These are phyloP conservation scores for Striga asiatica DNA, from an alignment of 257 asterid genomes.

Conservation along the genomic window DNA sequence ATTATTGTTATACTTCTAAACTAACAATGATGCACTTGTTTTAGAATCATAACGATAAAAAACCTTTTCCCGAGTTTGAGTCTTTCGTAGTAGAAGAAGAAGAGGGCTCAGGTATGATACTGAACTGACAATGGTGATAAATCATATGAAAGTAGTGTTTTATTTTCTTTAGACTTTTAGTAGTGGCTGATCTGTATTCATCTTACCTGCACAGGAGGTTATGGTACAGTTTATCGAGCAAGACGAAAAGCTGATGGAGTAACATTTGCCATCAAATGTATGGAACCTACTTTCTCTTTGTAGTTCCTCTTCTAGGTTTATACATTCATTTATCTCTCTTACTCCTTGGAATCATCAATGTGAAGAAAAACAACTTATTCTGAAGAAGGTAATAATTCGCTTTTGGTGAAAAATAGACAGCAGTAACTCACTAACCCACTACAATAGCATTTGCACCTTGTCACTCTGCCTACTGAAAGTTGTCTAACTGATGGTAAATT, in stretches of 20 bases:
- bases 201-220: slow-evolving; percentile 65
- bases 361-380: not conserved
- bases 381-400: slow-evolving; percentile 1
- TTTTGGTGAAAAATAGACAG: not conserved
- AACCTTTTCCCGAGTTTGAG: slow-evolving; percentile 55
- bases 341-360: not conserved
- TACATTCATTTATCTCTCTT: not conserved
- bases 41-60: slow-evolving; percentile 39
- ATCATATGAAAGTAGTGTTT: not conserved
- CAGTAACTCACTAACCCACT: not conserved
- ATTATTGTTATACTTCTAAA: not conserved
- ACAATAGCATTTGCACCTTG: not conserved
- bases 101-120: slow-evolving; percentile 83
- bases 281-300: slow-evolving; percentile 14
- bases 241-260: slow-evolving; percentile 70
- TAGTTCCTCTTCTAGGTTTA: slow-evolving; percentile 8
- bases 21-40: slow-evolving; percentile 18
- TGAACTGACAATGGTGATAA: slow-evolving; percentile 4
- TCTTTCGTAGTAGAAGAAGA: slow-evolving; percentile 62
- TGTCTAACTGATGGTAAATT: not conserved
- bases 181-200: slow-evolving; percentile 12
- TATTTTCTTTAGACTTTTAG: slow-evolving; percentile 4
- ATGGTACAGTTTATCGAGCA: slow-evolving; percentile 92
- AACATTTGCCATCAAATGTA: slow-evolving; percentile 82
- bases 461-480: slow-evolving; percentile 7